These are phyloP conservation scores for Hypoxylon crocopeplum DNA, from an alignment of 495 filamentous ascomycete genomes.

Conservation along the genomic window DNA sequence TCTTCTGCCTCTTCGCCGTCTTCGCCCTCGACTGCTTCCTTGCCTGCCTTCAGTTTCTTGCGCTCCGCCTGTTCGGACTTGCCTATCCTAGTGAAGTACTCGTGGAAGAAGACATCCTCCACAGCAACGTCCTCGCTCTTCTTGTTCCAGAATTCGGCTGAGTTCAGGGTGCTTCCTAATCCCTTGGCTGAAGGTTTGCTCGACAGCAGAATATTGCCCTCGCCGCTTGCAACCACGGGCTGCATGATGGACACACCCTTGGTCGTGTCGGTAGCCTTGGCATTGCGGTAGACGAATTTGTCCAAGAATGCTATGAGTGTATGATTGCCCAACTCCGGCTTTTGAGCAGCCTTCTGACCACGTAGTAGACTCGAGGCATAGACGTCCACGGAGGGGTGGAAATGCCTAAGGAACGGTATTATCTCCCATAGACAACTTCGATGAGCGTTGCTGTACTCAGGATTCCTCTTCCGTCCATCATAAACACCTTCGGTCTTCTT, in stretches of 20 bases:
- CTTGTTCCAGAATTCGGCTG: slow-evolving; percentile 89
- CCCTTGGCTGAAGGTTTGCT: slow-evolving; percentile 57
- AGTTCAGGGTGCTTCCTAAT: slow-evolving; percentile 70
- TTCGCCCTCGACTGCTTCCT: slow-evolving; percentile 51
- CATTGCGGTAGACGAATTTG: slow-evolving; percentile 92
- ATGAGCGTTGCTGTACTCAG: slow-evolving; percentile 88
- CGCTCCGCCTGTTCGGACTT: slow-evolving; percentile 66
- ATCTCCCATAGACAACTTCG: slow-evolving; percentile 92
- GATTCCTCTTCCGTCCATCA: slow-evolving; percentile 88
- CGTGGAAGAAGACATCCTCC: slow-evolving; percentile 98
- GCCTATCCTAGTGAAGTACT: slow-evolving; percentile 84
- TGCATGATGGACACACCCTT: slow-evolving; percentile 95
- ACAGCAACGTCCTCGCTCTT: slow-evolving; percentile 82
- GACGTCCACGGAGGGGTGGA: slow-evolving; percentile 93
- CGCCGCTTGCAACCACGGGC: slow-evolving; percentile 72
- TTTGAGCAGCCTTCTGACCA: slow-evolving; percentile 72
- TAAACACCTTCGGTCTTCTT: slow-evolving; percentile 55
- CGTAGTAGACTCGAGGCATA: slow-evolving; percentile 75
- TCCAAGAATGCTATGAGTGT: slow-evolving; percentile 95
- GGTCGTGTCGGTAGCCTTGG: slow-evolving; percentile 68
- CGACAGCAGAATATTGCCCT: slow-evolving; percentile 69
- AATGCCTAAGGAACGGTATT: slow-evolving; percentile 80
- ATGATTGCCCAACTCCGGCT: slow-evolving; percentile 86
- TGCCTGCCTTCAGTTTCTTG: slow-evolving; percentile 58
- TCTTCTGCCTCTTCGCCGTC: slow-evolving; percentile 65